Evolutionary conservation across 2,329 filamentous ascomycete species (phyloP).

Genomic region (Monosporascus sp.): DNA sequence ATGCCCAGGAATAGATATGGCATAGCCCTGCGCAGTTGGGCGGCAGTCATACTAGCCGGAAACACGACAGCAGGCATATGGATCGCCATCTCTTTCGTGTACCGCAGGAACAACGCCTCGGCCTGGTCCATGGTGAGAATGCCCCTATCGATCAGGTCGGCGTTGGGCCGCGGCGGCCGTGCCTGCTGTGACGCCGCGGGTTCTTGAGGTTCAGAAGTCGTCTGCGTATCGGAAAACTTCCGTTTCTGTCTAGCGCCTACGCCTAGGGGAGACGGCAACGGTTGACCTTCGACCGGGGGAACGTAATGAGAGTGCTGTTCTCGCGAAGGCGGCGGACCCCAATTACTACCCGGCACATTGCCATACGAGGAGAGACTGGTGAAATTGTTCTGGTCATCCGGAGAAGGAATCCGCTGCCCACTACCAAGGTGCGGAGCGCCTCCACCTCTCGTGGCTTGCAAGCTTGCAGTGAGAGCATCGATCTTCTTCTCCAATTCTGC

Average conservation of each 20-base stretch:
- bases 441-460: constrained; percentile 51
- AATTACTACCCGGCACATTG: constrained; percentile 11
- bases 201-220: constrained; percentile 14
- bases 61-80: constrained; percentile 62
- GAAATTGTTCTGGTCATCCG: constrained; percentile 14
- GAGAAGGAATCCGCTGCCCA: not conserved
- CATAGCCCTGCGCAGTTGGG: constrained; percentile 51
- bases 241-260: constrained; percentile 33
- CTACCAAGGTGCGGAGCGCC: not conserved
- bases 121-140: constrained; percentile 52
- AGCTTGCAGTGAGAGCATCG: constrained; percentile 74
- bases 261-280: constrained; percentile 7
- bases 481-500: constrained; percentile 91
- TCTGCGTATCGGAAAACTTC: constrained; percentile 27
- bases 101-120: constrained; percentile 49
- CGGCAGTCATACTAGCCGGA: constrained; percentile 44
- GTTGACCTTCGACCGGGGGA: constrained; percentile 10
- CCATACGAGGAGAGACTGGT: not conserved
- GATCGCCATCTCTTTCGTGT: constrained; percentile 52
- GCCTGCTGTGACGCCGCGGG: constrained; percentile 12
- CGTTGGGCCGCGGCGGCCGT: constrained; percentile 17
- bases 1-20: constrained; percentile 67
- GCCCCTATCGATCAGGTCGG: constrained; percentile 54
- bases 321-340: constrained; percentile 15
- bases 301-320: constrained; percentile 10